phyloP scores from a whole-genome alignment of 129 eudicot species.

The Cynara cardunculus region DNA sequence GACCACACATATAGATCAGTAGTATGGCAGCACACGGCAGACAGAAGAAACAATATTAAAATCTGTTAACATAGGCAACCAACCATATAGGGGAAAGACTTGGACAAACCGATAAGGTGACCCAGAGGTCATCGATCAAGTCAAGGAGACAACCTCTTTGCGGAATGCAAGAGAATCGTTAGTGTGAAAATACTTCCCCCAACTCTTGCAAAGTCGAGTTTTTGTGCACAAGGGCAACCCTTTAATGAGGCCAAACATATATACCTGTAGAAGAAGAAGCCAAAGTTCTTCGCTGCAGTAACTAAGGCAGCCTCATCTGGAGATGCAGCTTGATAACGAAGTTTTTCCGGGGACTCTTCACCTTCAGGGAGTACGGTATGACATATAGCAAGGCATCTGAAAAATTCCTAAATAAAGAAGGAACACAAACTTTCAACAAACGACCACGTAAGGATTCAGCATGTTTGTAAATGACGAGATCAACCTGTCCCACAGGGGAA shows the following conservation, averaged over 20 bases:
- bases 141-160: no score
- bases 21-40: background rate
- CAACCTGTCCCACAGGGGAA: background rate
- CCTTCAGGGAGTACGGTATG: constrained; percentile 99
- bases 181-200: no score
- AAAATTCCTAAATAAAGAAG: constrained; percentile 72
- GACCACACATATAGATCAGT: background rate
- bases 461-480: background rate
- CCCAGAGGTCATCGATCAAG: no score
- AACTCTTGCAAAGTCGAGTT: no score
- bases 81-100: no score
- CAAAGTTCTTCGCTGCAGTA: constrained; percentile 92
- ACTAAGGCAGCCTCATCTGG: constrained; percentile 99
- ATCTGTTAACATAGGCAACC: background rate
- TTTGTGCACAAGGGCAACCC: background rate
- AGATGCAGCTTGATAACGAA: constrained; percentile 96
- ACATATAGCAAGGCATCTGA: constrained; percentile 99
- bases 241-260: background rate
- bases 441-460: background rate
- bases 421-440: constrained; percentile 8
- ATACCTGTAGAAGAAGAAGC: constrained; percentile 95
- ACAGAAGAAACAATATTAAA: background rate
- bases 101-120: no score
- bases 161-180: no score
- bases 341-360: constrained; percentile 90